These are phyloP conservation scores for Fagopyrum esculentum DNA, from an alignment of 148 eudicot genomes.

Conservation along the genomic window DNA sequence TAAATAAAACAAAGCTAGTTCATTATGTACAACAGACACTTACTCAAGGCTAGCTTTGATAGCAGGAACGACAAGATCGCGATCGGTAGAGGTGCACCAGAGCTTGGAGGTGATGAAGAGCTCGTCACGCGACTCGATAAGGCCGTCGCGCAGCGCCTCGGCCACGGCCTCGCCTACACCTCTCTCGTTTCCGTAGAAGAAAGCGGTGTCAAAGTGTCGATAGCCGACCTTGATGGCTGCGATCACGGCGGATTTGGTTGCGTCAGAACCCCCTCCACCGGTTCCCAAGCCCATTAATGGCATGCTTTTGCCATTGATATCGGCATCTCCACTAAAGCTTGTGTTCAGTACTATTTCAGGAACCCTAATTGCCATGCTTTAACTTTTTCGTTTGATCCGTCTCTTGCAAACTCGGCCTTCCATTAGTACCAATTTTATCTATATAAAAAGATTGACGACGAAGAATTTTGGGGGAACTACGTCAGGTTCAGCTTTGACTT, in stretches of 20 bases:
- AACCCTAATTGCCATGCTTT: no score
- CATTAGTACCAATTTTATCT: no score
- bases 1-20: no score
- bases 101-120: slow-evolving; percentile 45
- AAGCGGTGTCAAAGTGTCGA: slow-evolving; percentile 18
- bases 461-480: no score
- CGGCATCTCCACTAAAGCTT: no score
- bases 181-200: slow-evolving; percentile 19
- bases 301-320: neutral
- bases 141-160: slow-evolving; percentile 27
- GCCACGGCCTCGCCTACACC: slow-evolving; percentile 39
- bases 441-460: no score
- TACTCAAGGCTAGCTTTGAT: slow-evolving; percentile 31
- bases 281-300: slow-evolving; percentile 27
- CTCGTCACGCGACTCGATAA: slow-evolving; percentile 32
- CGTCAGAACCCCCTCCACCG: neutral
- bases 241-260: slow-evolving; percentile 4
- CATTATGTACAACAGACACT: neutral
- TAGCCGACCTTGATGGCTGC: slow-evolving; percentile 18
- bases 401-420: no score
- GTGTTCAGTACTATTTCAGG: no score
- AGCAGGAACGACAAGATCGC: slow-evolving; percentile 25
- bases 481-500: no score
- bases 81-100: slow-evolving; percentile 40
- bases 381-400: no score